These are phyloP conservation scores for Periconia sp. DNA, from an alignment of 2,329 filamentous ascomycete species.

Conservation along the genomic window DNA sequence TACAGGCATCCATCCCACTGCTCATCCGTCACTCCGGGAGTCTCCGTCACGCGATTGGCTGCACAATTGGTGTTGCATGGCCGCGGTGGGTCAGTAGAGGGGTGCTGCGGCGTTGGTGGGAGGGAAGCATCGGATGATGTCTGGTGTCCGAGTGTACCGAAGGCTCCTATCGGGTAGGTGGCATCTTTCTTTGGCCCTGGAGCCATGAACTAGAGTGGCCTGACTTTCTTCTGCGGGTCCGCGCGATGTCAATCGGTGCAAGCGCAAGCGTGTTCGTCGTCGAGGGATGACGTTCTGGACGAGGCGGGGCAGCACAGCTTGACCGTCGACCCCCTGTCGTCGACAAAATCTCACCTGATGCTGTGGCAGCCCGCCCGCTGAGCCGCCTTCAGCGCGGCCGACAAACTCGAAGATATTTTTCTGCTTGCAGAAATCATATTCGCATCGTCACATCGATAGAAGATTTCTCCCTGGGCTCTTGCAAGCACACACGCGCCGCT, in stretches of 20 bases:
- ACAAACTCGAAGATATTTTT: too few relatives aligned
- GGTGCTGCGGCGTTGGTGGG: slow-evolving; percentile 22
- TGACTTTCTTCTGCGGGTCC: too few relatives aligned
- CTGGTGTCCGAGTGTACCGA: slow-evolving; percentile 7
- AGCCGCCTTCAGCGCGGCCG: too few relatives aligned
- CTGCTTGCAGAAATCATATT: too few relatives aligned
- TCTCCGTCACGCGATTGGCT: slow-evolving; percentile 17
- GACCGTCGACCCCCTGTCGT: too few relatives aligned
- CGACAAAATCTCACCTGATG: slow-evolving; percentile 11
- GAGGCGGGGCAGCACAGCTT: background rate
- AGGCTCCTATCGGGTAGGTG: slow-evolving; percentile 30
- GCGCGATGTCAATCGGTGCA: slow-evolving; percentile 10
- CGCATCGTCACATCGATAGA: too few relatives aligned
- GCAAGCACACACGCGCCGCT: too few relatives aligned
- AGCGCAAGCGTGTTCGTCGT: background rate
- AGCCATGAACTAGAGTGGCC: slow-evolving; percentile 16
- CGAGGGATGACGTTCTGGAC: slow-evolving; percentile 6
- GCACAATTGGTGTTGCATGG: slow-evolving; percentile 8
- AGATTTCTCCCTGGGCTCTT: too few relatives aligned
- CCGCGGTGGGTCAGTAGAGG: slow-evolving; percentile 28
- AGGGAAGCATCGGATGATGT: slow-evolving; percentile 36
- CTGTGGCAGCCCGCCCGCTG: too few relatives aligned
- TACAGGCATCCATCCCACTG: too few relatives aligned
- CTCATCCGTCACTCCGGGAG: slow-evolving; percentile 33
- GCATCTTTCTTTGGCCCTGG: slow-evolving; percentile 12